phyloP scores from a whole-genome alignment of 2,329 filamentous ascomycete genomes.

The Aureobasidium sp. region DNA sequence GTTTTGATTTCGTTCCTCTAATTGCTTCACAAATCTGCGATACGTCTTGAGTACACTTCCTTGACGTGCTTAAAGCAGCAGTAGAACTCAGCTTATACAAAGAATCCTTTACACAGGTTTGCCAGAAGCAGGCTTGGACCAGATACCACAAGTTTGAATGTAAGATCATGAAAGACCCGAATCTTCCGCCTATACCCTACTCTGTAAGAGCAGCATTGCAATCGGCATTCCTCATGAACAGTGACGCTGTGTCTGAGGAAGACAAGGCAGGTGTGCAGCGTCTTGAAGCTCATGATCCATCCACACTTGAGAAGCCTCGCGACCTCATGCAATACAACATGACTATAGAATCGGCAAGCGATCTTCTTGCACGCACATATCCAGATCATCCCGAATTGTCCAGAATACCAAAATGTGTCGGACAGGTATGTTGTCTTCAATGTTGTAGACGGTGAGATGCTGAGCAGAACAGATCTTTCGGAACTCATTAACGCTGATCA shows the following conservation, averaged over 20 bases:
- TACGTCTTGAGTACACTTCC: neutral
- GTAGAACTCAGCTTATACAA: neutral
- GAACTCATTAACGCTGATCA: constrained; percentile 54
- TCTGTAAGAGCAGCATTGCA: constrained; percentile 51
- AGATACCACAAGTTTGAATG: constrained; percentile 55
- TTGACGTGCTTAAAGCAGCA: neutral
- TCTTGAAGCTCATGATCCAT: constrained; percentile 24
- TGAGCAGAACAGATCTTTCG: constrained; percentile 42
- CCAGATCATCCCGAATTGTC: neutral
- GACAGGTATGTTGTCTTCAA: neutral
- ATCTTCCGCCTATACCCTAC: constrained; percentile 41
- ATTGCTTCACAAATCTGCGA: neutral
- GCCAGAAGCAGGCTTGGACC: constrained; percentile 55
- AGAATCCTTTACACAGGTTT: constrained; percentile 36
- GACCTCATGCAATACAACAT: neutral
- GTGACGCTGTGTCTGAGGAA: constrained; percentile 31
- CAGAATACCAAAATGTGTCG: neutral
- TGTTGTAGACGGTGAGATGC: neutral
- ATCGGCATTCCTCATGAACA: constrained; percentile 41
- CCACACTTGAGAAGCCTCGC: neutral
- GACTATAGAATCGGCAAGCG: neutral
- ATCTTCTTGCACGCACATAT: neutral
- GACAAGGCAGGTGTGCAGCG: constrained; percentile 38
- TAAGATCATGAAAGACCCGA: constrained; percentile 39
- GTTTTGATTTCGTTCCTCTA: neutral